A percentile compares a stretch with the other conserved stretches of the same genome.
Conservation (phyloP, 768 basidiomycete genomes). For the Trichaptum fuscoviolaceum region DNA sequence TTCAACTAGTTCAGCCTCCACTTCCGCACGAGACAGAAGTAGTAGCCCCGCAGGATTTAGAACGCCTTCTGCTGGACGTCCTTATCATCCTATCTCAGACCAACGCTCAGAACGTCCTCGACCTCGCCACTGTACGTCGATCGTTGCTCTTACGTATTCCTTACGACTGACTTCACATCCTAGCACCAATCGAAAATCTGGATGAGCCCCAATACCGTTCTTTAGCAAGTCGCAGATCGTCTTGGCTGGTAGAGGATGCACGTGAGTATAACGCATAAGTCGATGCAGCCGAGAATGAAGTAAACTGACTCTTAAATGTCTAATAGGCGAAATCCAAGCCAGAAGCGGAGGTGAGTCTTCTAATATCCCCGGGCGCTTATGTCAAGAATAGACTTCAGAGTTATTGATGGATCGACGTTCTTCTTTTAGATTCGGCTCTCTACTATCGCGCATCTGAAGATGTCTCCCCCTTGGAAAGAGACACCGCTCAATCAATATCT, state of each 20-base stretch:
- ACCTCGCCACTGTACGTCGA: neutral
- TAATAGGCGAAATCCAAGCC: neutral
- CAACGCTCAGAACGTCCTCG: neutral
- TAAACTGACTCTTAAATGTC: too few species aligned
- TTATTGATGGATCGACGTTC: neutral
- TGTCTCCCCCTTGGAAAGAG: neutral
- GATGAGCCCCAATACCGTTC: neutral
- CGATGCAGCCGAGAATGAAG: too few species aligned
- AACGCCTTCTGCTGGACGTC: neutral
- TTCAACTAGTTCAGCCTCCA: neutral
- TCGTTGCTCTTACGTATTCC: neutral
- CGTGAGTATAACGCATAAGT: neutral
- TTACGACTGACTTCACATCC: neutral
- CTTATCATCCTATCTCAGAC: neutral
- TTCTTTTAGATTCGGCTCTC: neutral
- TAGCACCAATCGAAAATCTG: neutral
- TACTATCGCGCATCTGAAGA: neutral
- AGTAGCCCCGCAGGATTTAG: neutral
- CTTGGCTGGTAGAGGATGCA: neutral
- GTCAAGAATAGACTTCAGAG: conserved; percentile 1
- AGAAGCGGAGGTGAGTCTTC: neutral
- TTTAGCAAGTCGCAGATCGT: neutral
- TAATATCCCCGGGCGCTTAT: neutral
- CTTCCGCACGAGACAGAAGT: neutral
- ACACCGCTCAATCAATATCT: neutral